Percentiles rank a stretch among this genome's conserved stretches.
phyloP scores from a whole-genome alignment of 306 rosid genomes.

The Trifolium repens region DNA sequence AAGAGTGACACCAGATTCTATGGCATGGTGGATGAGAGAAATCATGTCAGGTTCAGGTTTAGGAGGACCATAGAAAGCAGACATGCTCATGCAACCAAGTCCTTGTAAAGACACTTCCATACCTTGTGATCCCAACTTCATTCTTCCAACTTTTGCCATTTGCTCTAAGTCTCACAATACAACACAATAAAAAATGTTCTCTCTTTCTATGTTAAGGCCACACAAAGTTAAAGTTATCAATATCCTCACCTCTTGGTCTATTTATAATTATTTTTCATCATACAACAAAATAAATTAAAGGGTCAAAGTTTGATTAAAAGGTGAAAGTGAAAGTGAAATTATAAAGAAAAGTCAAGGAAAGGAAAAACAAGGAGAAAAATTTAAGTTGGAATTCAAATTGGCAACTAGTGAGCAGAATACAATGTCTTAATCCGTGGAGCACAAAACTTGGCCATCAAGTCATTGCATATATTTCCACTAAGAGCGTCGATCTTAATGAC shows the following conservation, averaged over 20 bases:
- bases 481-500: no score
- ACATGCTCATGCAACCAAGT: conserved; percentile 81
- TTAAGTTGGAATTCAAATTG: no score
- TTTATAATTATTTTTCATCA: not conserved
- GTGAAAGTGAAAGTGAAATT: no score
- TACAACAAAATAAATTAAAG: not conserved
- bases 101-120: conserved; percentile 67
- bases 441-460: no score
- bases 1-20: conserved; percentile 62
- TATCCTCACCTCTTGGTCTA: not conserved
- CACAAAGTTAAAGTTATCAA: not conserved
- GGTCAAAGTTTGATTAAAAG: not conserved
- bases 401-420: no score
- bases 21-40: conserved; percentile 63
- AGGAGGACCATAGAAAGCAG: conserved; percentile 61
- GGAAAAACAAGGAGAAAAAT: no score
- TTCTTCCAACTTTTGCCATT: conserved; percentile 59
- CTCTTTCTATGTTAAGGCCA: not conserved
- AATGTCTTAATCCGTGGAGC: no score
- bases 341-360: no score
- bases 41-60: conserved; percentile 77
- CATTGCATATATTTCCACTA: no score
- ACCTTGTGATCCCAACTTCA: conserved; percentile 69
- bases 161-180: not conserved
- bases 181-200: not conserved